phyloP scores from a whole-genome alignment of 2,329 filamentous ascomycete genomes.

The Penicillium sp. region DNA sequence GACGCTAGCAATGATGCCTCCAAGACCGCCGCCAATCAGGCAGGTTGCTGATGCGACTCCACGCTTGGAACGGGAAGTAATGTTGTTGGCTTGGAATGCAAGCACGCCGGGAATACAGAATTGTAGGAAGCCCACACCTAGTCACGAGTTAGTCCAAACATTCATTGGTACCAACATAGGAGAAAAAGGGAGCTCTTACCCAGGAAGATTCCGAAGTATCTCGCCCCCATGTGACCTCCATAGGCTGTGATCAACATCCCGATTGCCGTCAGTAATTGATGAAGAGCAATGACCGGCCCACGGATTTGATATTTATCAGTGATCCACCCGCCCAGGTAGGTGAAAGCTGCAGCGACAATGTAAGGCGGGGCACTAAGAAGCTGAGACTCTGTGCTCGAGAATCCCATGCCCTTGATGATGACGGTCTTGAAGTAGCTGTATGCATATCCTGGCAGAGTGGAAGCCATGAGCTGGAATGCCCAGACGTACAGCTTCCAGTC shows the following conservation, averaged over 20 bases:
- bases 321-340: constrained; percentile 25
- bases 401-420: constrained; percentile 40
- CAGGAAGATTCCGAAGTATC: constrained; percentile 1
- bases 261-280: neutral
- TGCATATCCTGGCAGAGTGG: constrained; percentile 33
- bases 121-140: constrained; percentile 28
- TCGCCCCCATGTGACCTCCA: neutral
- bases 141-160: neutral
- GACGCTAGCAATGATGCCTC: constrained; percentile 4
- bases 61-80: constrained; percentile 30
- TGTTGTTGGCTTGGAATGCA: constrained; percentile 34
- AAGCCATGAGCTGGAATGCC: constrained; percentile 34
- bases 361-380: constrained; percentile 36
- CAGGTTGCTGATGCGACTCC: constrained; percentile 29
- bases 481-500: constrained; percentile 40
- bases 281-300: neutral
- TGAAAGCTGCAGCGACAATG: constrained; percentile 35
- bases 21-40: constrained; percentile 29
- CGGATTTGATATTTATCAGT: constrained; percentile 2
- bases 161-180: neutral
- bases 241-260: constrained; percentile 2
- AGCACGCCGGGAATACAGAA: constrained; percentile 30
- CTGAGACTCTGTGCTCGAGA: constrained; percentile 31
- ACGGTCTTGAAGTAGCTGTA: constrained; percentile 41
- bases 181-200: neutral